phyloP scores from a whole-genome alignment of 2,329 filamentous ascomycete species.

The Helminthosporium solani region DNA sequence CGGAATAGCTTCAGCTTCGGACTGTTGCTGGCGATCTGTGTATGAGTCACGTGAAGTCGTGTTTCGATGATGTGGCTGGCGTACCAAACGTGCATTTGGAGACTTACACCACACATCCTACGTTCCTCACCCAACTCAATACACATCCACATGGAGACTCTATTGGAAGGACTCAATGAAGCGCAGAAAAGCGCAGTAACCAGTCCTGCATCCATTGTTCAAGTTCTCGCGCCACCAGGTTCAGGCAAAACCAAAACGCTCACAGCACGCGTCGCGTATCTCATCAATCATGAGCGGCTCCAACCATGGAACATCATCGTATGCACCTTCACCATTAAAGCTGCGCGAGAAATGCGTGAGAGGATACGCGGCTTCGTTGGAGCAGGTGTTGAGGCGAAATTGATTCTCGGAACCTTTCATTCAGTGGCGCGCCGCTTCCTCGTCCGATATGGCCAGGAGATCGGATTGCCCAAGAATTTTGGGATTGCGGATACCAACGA shows the following conservation, averaged over 20 bases:
- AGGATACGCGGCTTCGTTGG: conserved; percentile 82
- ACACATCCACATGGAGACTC: conserved; percentile 51
- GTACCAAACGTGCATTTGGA: neutral
- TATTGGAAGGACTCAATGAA: conserved; percentile 63
- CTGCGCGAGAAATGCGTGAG: conserved; percentile 89
- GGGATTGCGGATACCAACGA: conserved; percentile 87
- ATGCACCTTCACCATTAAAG: conserved; percentile 96
- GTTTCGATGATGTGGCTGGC: neutral
- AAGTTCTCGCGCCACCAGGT: conserved; percentile 64
- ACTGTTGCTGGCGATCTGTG: too few relatives aligned
- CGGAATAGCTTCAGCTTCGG: too few relatives aligned
- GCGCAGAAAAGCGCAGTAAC: conserved; percentile 66
- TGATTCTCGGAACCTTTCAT: conserved; percentile 92
- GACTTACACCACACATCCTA: neutral
- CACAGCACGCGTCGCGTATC: conserved; percentile 86
- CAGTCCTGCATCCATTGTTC: conserved; percentile 59
- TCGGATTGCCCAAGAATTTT: conserved; percentile 80
- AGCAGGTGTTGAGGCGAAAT: conserved; percentile 68
- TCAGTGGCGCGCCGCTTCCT: conserved; percentile 87
- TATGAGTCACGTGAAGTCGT: conserved; percentile 4
- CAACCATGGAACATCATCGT: conserved; percentile 87
- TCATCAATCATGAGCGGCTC: conserved; percentile 70
- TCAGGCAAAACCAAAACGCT: conserved; percentile 94
- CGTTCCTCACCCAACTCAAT: conserved; percentile 3
- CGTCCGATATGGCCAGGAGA: conserved; percentile 76